Conservation (phyloP, 257 asterid species). For the Verbena officinalis region DNA sequence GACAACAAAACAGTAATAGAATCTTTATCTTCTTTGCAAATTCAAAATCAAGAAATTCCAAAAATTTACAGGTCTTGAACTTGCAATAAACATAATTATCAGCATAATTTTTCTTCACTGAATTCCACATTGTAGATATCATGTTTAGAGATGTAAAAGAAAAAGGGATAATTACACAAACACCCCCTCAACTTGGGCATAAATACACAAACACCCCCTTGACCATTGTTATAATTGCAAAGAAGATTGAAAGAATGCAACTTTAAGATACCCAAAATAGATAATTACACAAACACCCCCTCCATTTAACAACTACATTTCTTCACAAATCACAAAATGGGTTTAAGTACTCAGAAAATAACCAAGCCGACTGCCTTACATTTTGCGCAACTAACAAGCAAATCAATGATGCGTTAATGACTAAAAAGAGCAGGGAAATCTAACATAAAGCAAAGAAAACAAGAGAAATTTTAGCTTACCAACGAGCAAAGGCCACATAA, state of each 20-base stretch:
- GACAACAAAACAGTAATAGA: not conserved
- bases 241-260: conserved; percentile 7
- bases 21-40: not conserved
- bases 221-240: not conserved
- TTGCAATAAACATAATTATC: not conserved
- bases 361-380: not conserved
- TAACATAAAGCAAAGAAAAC: not conserved
- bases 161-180: not conserved
- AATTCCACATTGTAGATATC: conserved; percentile 1
- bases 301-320: not conserved
- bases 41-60: not conserved
- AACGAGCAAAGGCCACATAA: conserved; percentile 79
- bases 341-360: not conserved
- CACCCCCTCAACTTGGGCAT: no score
- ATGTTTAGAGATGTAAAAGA: not conserved
- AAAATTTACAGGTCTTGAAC: conserved; percentile 5
- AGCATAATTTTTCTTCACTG: not conserved
- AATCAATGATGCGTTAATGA: conserved; percentile 1
- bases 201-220: no score
- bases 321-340: not conserved
- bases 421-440: not conserved
- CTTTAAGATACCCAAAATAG: conserved; percentile 9
- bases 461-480: conserved; percentile 37
- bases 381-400: not conserved
- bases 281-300: no score